Conservation (phyloP, 2,329 filamentous ascomycete species). For the Metarhizium sp. region DNA sequence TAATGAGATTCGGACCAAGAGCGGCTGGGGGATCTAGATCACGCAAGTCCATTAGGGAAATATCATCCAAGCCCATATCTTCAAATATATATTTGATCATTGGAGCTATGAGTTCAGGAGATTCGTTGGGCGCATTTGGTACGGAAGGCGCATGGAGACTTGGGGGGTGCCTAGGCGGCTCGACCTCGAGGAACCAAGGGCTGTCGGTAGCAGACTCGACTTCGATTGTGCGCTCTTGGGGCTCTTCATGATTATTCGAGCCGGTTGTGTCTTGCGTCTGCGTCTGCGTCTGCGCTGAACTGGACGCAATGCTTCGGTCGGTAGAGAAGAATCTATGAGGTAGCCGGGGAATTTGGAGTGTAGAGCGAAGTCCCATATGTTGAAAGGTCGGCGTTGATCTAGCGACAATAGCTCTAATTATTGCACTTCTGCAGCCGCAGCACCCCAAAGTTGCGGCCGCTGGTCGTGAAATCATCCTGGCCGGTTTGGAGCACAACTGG, state of each 20-base stretch:
- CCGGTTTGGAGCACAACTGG: not conserved
- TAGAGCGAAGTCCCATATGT: slow-evolving; percentile 13
- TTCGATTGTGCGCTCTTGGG: not conserved
- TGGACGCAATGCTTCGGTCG: slow-evolving; percentile 5
- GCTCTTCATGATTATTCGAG: slow-evolving; percentile 21
- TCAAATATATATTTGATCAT: slow-evolving; percentile 73
- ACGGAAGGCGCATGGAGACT: slow-evolving; percentile 37
- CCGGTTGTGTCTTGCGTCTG: slow-evolving; percentile 6
- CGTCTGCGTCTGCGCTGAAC: slow-evolving; percentile 13
- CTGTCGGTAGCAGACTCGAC: slow-evolving; percentile 17
- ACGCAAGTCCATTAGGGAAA: slow-evolving; percentile 75
- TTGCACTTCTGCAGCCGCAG: slow-evolving; percentile 19
- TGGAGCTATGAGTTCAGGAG: slow-evolving; percentile 62
- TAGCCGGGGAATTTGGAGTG: slow-evolving; percentile 10
- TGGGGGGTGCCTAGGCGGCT: slow-evolving; percentile 44
- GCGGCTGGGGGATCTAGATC: slow-evolving; percentile 77
- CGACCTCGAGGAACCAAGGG: slow-evolving; percentile 83
- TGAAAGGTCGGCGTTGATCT: slow-evolving; percentile 14
- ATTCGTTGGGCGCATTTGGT: slow-evolving; percentile 50
- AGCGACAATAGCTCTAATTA: slow-evolving; percentile 20
- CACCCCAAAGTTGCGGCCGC: slow-evolving; percentile 19
- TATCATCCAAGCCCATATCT: slow-evolving; percentile 76
- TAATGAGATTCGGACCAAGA: slow-evolving; percentile 78
- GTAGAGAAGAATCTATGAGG: slow-evolving; percentile 16
- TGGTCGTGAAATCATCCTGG: slow-evolving; percentile 22